Conservation (phyloP, 805 yeast species). For the Pichia membranifaciens region DNA sequence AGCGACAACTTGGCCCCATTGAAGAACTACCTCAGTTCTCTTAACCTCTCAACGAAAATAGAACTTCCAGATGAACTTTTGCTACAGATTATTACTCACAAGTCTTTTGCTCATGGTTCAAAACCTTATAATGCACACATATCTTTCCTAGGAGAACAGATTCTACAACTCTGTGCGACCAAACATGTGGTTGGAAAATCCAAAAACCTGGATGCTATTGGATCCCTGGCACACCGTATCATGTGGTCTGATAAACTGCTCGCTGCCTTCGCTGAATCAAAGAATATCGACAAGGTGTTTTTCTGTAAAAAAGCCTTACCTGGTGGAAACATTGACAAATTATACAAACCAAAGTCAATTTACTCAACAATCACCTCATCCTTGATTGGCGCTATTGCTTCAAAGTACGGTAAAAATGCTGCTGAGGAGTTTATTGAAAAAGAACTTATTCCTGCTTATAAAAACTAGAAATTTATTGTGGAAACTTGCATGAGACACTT, state of each 20-base stretch:
- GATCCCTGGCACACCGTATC: conserved; percentile 47
- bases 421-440: conserved; percentile 54
- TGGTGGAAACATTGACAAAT: conserved; percentile 29
- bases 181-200: conserved; percentile 33
- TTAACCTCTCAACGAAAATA: conserved; percentile 31
- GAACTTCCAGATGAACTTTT: conserved; percentile 57
- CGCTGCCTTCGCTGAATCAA: conserved; percentile 46
- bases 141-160: conserved; percentile 62
- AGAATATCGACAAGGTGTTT: conserved; percentile 45
- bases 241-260: conserved; percentile 45
- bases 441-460: conserved; percentile 33
- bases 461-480: not conserved
- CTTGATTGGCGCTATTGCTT: conserved; percentile 62
- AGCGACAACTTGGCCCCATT: conserved; percentile 44
- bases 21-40: conserved; percentile 33
- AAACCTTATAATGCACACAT: conserved; percentile 87
- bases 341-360: conserved; percentile 25
- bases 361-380: conserved; percentile 35
- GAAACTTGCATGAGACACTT: too few species aligned
- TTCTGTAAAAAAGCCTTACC: conserved; percentile 54
- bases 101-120: conserved; percentile 87
- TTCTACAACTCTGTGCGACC: conserved; percentile 45
- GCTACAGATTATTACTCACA: conserved; percentile 84
- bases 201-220: conserved; percentile 36
- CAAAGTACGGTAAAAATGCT: conserved; percentile 52